A percentile compares a stretch with the other conserved stretches of the same genome.
Evolutionary conservation across 2,329 filamentous ascomycete species (phyloP).

Genomic region (Ramularia endophylla): DNA sequence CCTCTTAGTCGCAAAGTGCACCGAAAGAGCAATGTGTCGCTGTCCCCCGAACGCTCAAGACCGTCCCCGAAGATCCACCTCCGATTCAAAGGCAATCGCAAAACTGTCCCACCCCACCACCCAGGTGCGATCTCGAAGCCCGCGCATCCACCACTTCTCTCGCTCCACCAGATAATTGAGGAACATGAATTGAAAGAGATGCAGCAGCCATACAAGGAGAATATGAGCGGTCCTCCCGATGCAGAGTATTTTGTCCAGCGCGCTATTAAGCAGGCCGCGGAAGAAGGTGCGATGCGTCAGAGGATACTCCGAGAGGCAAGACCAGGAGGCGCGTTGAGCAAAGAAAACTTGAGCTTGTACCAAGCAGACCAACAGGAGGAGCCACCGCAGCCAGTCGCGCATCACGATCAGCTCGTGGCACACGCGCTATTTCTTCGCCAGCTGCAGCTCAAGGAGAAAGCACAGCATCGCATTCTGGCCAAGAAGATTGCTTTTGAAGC

Average conservation of each 20-base stretch:
- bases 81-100: constrained; percentile 19
- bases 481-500: constrained; percentile 76
- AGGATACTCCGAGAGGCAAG: constrained; percentile 64
- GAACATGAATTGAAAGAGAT: no score
- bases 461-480: constrained; percentile 67
- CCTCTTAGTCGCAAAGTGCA: constrained; percentile 16
- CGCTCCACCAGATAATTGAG: constrained; percentile 29
- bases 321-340: constrained; percentile 68
- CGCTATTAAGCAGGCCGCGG: constrained; percentile 20
- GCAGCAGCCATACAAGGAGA: constrained; percentile 29
- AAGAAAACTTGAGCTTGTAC: constrained; percentile 50
- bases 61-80: constrained; percentile 27
- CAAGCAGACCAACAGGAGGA: constrained; percentile 54
- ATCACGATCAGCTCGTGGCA: constrained; percentile 75
- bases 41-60: constrained; percentile 16
- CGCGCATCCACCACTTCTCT: constrained; percentile 23
- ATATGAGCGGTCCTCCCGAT: constrained; percentile 25
- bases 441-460: constrained; percentile 72
- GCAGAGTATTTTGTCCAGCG: constrained; percentile 21
- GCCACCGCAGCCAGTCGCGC: constrained; percentile 74
- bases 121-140: constrained; percentile 27
- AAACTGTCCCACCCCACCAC: constrained; percentile 24
- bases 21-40: constrained; percentile 12
- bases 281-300: constrained; percentile 32
- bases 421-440: no score